phyloP scores from a whole-genome alignment of 2,329 filamentous ascomycete species.

The Alternaria triticimaculans region DNA sequence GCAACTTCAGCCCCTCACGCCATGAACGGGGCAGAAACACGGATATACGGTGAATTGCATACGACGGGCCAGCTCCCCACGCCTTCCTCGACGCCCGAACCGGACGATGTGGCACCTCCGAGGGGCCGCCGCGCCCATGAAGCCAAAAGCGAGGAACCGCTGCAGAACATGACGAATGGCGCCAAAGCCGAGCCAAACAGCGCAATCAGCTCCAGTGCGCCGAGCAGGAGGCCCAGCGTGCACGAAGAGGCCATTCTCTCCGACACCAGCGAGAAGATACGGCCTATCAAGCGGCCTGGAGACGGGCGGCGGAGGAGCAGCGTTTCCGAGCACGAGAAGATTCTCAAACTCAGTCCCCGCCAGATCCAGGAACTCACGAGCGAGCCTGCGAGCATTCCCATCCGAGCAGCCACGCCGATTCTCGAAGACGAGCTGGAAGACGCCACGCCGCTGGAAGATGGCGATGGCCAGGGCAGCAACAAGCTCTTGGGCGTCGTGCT shows the following conservation, averaged over 20 bases:
- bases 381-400: constrained; percentile 61
- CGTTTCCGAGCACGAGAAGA: constrained; percentile 48
- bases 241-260: constrained; percentile 43
- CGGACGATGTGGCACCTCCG: constrained; percentile 29
- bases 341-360: constrained; percentile 61
- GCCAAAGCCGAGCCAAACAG: constrained; percentile 15
- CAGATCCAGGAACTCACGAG: constrained; percentile 63
- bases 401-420: constrained; percentile 52
- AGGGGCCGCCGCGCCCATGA: constrained; percentile 14
- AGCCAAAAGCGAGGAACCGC: constrained; percentile 6
- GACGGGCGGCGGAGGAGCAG: constrained; percentile 45
- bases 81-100: constrained; percentile 35
- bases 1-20: constrained; percentile 19
- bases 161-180: constrained; percentile 19
- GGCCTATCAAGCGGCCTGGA: constrained; percentile 45
- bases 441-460: constrained; percentile 23
- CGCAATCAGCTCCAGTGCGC: constrained; percentile 17
- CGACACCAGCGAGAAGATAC: constrained; percentile 41
- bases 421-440: constrained; percentile 42
- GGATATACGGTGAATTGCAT: constrained; percentile 24
- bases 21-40: constrained; percentile 40
- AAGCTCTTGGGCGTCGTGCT: constrained; percentile 29
- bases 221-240: constrained; percentile 27
- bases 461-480: constrained; percentile 21
- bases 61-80: constrained; percentile 37